Evolutionary conservation across 495 filamentous ascomycete genomes (phyloP), one percentile per base, ranked within the genome.

Genomic region (Aspergillus carlsbadensis): DNA sequence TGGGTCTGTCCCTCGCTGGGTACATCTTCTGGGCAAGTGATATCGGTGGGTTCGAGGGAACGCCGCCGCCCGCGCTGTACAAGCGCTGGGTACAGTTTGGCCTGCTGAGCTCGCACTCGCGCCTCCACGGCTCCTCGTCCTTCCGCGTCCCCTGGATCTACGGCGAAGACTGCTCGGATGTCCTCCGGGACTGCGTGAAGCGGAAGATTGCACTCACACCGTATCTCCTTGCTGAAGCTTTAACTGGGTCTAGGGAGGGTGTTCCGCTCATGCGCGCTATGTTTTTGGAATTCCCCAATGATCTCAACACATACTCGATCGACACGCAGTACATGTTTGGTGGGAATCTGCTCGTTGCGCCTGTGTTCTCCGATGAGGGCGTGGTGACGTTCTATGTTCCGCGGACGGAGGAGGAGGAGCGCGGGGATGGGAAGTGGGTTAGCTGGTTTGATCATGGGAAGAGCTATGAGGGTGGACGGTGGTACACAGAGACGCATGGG

Each of bases 71-170:
- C 0, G 83, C 83, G 65, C 81, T 89, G 56, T 90, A 90, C 67
- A 90, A 89, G 67, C 82, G 87, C 33, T 90, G 87, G 87, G 85
- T 89, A 6, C 85, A 86, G 5, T 88, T 89, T 57, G 86, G 87
- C 0, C 76, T 89, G 0, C 65, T 90, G 13, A 88, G 83, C 59
- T 82, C 81, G 0, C 86, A 89, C 65, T 85, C 81, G 34, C 81
- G 86, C 3, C 74, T 90, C 4, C 86, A 89, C 66, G 87, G 87
- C 1, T 71, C 69, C n/a, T 81, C 78, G 22, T 84, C 81, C 11
- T 89, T 87, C 71, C 84, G 85, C 22, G 86, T 89, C 10, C 87
- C 86, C 21, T 89, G 87, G 87, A 79, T 83, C 17, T 84, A 88
- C 59, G 87, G 87, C 52, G 69, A 84, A 55, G 81, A 87, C 54